Conservation (phyloP, 1,139 yeast genomes). For the Sugiyamaella sp. region DNA sequence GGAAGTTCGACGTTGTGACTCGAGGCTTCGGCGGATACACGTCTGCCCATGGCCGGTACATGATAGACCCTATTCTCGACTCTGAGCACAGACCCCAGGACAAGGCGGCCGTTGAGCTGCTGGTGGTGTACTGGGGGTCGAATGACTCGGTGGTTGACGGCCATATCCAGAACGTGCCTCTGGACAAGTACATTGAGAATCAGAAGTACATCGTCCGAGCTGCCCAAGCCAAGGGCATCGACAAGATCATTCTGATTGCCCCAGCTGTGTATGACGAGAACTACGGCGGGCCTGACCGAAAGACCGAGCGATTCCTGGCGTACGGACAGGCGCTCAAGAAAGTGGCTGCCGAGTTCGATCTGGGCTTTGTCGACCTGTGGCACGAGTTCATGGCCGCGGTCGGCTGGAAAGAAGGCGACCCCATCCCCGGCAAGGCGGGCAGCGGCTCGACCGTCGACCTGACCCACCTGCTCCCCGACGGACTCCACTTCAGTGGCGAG, state of each 20-base stretch:
- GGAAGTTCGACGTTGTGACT: constrained; percentile 56
- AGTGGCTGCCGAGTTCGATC: constrained; percentile 50
- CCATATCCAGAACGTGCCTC: constrained; percentile 51
- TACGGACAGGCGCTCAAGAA: constrained; percentile 56
- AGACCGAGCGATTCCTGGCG: constrained; percentile 44
- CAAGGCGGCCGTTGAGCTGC: constrained; percentile 25
- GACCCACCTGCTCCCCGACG: constrained; percentile 52
- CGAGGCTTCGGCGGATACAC: constrained; percentile 67
- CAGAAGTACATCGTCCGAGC: constrained; percentile 45
- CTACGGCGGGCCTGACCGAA: constrained; percentile 17
- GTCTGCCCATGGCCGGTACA: constrained; percentile 44
- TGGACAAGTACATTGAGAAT: constrained; percentile 52
- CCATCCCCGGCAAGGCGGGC: constrained; percentile 31
- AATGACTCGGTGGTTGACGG: constrained; percentile 25
- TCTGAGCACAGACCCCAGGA: constrained; percentile 22
- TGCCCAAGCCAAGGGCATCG: constrained; percentile 20
- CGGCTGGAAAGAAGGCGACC: constrained; percentile 25
- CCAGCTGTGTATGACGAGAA: constrained; percentile 63
- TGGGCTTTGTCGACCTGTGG: constrained; percentile 61
- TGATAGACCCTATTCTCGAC: constrained; percentile 27
- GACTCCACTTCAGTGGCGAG: constrained; percentile 66
- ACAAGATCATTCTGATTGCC: constrained; percentile 40
- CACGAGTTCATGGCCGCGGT: constrained; percentile 44
- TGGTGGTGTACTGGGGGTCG: constrained; percentile 30
- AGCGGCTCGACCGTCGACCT: constrained; percentile 22